Conservation (phyloP, 345 rosid genomes). For the Eucalyptus caleyi region DNA sequence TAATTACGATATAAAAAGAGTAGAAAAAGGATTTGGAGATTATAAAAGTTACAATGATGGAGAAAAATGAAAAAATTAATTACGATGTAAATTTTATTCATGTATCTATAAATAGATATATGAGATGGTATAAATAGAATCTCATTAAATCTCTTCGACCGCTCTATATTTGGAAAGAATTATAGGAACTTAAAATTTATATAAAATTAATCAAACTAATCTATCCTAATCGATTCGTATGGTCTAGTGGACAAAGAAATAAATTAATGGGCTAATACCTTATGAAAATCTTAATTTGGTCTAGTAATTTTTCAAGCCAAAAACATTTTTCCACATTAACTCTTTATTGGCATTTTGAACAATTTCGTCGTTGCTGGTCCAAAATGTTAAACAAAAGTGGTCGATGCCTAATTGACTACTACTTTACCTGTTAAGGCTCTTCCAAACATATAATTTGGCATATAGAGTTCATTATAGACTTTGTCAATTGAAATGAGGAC, state of each 20-base stretch:
- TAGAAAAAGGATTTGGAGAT: neutral
- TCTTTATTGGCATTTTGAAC: accelerated
- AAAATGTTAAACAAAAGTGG: neutral
- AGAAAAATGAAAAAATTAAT: accelerated
- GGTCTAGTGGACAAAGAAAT: neutral
- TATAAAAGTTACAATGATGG: neutral
- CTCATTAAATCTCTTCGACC: accelerated
- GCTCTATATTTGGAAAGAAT: accelerated
- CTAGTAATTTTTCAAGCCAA: accelerated
- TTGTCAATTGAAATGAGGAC: neutral
- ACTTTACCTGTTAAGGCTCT: accelerated
- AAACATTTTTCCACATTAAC: neutral
- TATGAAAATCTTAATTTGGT: neutral
- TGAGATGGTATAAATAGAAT: neutral
- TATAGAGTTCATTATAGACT: neutral
- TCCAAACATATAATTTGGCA: neutral
- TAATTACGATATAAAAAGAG: neutral
- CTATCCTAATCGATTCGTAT: too few species aligned
- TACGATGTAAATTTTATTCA: neutral
- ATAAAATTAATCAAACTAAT: too few species aligned
- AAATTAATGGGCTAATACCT: accelerated
- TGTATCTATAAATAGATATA: accelerated
- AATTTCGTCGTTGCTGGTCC: neutral
- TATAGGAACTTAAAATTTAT: too few species aligned
- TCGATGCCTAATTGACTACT: accelerated